A percentile compares a stretch with the other conserved stretches of the same genome.
Evolutionary conservation across 2,329 filamentous ascomycete species (phyloP).

Genomic region (Ascochyta viciae-villosae): DNA sequence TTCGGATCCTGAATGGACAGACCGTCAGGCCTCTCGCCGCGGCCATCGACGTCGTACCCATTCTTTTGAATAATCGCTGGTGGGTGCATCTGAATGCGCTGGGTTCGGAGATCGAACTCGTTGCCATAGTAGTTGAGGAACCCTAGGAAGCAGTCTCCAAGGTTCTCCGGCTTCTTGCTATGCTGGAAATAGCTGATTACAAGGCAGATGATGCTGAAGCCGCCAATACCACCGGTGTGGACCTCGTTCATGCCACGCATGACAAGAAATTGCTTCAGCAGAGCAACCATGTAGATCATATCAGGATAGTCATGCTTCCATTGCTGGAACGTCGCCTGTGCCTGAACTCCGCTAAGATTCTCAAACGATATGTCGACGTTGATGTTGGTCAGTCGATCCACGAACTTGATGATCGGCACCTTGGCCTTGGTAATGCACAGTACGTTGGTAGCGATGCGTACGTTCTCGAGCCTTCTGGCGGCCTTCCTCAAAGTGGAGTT

Average conservation of each 20-base stretch:
- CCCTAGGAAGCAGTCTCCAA: constrained; percentile 82
- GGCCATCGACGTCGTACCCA: constrained; percentile 38
- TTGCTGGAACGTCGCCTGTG: constrained; percentile 77
- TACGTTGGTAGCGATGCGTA: constrained; percentile 67
- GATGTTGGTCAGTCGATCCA: constrained; percentile 77
- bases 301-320: constrained; percentile 84
- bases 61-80: constrained; percentile 76
- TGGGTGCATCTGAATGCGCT: constrained; percentile 75
- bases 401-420: constrained; percentile 91
- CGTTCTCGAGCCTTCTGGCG: constrained; percentile 61
- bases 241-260: constrained; percentile 94
- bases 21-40: constrained; percentile 57
- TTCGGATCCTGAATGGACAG: constrained; percentile 94
- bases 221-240: constrained; percentile 86
- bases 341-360: constrained; percentile 80
- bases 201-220: constrained; percentile 92
- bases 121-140: constrained; percentile 92
- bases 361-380: constrained; percentile 96
- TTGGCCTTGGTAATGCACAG: constrained; percentile 74
- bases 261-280: constrained; percentile 90
- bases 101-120: constrained; percentile 71
- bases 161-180: constrained; percentile 61
- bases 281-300: constrained; percentile 83
- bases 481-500: constrained; percentile 68
- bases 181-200: constrained; percentile 87